Conservation (phyloP, 2,329 filamentous ascomycete species). For the Didymosphaeria variabile region DNA sequence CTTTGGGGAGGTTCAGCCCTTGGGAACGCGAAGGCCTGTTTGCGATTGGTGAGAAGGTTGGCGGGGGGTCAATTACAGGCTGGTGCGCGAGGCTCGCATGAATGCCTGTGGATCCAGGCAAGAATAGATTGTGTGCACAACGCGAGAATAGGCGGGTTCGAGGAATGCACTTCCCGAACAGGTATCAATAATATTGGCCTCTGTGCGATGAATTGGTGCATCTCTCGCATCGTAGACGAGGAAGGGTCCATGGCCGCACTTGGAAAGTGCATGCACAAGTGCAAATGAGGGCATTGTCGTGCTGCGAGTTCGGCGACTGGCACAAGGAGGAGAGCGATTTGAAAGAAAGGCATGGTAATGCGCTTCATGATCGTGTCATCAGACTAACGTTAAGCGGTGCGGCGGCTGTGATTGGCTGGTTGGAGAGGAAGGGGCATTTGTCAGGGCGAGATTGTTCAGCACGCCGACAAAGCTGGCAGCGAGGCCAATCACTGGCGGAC, state of each 20-base stretch:
- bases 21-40: conserved; percentile 22
- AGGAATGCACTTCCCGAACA: not conserved
- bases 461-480: conserved; percentile 31
- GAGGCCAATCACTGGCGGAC: conserved; percentile 28
- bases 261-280: not conserved
- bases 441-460: conserved; percentile 41
- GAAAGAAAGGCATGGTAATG: conserved; percentile 1
- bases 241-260: not conserved
- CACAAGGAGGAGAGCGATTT: not conserved
- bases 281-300: not conserved
- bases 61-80: not conserved
- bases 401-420: conserved; percentile 17
- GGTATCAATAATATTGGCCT: not conserved
- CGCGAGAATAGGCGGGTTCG: not conserved
- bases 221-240: not conserved
- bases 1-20: conserved; percentile 25
- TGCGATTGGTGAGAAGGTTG: conserved; percentile 7
- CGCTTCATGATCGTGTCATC: conserved; percentile 27
- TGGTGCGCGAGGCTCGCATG: conserved; percentile 19
- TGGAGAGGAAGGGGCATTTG: conserved; percentile 23
- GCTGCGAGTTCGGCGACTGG: not conserved
- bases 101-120: not conserved
- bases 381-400: conserved; percentile 12
- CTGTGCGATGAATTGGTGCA: not conserved
- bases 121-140: not conserved